Evolutionary conservation across 306 rosid species (phyloP), one percentile per base, ranked within the genome.

Genomic region (Dalbergia cultrata): DNA sequence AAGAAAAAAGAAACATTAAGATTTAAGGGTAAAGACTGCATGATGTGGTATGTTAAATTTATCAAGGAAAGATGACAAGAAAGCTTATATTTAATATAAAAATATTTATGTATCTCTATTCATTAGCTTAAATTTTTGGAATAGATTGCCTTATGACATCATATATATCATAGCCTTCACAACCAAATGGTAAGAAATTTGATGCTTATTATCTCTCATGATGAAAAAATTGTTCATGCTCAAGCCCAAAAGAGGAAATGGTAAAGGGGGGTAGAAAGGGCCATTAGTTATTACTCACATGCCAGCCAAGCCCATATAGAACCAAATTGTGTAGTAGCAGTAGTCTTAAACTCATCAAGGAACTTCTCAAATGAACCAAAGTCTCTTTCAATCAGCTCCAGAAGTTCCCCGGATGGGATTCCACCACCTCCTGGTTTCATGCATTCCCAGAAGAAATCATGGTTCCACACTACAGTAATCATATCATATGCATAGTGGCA

Each of bases 281-380:
- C 53, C 60, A 37, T 3, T 37, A 4, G 7, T 37, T 0, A 68
- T 7, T 31, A 85, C 94, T 82, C 79, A 95, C 98, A 95, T 68
- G 90, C 97, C 81, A 95, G 95, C 98, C 98, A 95, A 67, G 91
- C 92, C 97, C 98, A 95, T 75, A 97, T 97, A 68, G 98, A 92
- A 75, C 98, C 97, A 70, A 95, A 95, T 80, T 95, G 98, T 17
- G 98, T 87, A 72, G 90, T 57, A 19, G 99, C 95, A 58, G 92
- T 94, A 53, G 58, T 37, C 90, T 87, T 95, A 71, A 95, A 85
- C 78, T 85, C 84, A 21, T 75, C 89, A 80, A 89, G 49, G 21
- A 95, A 93, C 60, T 57, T 82, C 62, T 91, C 97, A 67, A 84
- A 92, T 31, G 97, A 95, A 70, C 90, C 97, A 60, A 95, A 95